Percentiles rank a stretch among this genome's conserved stretches.
Evolutionary conservation across 805 yeast genomes (phyloP).

Genomic region (Monosporozyma unispora): DNA sequence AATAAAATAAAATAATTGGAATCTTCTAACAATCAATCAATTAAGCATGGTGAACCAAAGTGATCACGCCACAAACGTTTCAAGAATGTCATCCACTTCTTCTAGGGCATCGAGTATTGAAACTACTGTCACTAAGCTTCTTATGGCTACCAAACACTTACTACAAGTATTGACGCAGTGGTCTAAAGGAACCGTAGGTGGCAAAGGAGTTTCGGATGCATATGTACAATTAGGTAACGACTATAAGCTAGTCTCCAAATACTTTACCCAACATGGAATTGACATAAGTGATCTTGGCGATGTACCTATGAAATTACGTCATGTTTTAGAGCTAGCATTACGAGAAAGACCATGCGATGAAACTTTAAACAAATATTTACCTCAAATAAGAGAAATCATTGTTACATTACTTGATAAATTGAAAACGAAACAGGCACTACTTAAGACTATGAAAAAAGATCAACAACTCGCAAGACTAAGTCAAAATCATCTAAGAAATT

Average conservation of each 20-base stretch:
- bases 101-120: conserved; percentile 43
- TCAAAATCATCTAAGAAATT: conserved; percentile 7
- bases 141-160: conserved; percentile 82
- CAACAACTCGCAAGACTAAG: conserved; percentile 6
- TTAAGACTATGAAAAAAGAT: conserved; percentile 21
- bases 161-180: conserved; percentile 82
- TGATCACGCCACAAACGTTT: neutral
- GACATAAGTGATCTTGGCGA: conserved; percentile 80
- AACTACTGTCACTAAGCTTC: conserved; percentile 64
- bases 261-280: conserved; percentile 70
- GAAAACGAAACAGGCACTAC: conserved; percentile 63
- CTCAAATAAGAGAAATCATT: conserved; percentile 77
- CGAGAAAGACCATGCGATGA: conserved; percentile 79
- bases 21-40: neutral
- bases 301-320: conserved; percentile 74
- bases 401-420: conserved; percentile 70
- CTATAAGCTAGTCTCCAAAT: conserved; percentile 74
- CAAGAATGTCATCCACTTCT: conserved; percentile 11
- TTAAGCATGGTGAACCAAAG: conserved; percentile 1
- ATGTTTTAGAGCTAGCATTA: conserved; percentile 75
- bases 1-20: neutral
- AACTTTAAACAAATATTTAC: conserved; percentile 69
- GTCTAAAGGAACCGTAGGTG: conserved; percentile 76
- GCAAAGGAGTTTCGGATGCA: conserved; percentile 77
- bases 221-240: conserved; percentile 92